Percentiles rank a stretch among this genome's conserved stretches.
Evolutionary conservation across 495 filamentous ascomycete genomes (phyloP).

Genomic region (Hypoxylon intermedium): DNA sequence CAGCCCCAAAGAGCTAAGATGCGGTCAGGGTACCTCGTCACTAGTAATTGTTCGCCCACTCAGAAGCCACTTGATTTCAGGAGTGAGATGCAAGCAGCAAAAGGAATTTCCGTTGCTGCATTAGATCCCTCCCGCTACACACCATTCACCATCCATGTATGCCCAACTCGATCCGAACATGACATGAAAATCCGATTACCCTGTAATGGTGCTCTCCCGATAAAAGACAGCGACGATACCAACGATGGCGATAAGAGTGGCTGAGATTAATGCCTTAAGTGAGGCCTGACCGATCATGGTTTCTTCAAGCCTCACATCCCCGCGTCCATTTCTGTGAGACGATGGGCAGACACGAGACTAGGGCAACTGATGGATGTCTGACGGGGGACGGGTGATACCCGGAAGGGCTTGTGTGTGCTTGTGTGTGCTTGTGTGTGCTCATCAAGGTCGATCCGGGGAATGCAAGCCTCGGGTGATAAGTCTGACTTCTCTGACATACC

Average conservation of each 20-base stretch:
- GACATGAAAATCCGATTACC: constrained; percentile 31
- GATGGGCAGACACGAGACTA: constrained; percentile 16
- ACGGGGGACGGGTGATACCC: constrained; percentile 9
- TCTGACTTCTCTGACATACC: constrained; percentile 37
- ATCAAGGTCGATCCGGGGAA: constrained; percentile 35
- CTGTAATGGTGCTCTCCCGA: constrained; percentile 5
- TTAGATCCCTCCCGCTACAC: constrained; percentile 28
- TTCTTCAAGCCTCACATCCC: background rate
- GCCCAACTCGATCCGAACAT: constrained; percentile 9
- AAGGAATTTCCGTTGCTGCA: constrained; percentile 31
- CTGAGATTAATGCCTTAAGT: constrained; percentile 18
- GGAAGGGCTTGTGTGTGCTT: constrained; percentile 15
- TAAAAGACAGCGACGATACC: constrained; percentile 3
- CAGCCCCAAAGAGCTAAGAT: constrained; percentile 16
- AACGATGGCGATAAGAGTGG: constrained; percentile 8
- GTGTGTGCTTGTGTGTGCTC: constrained; percentile 20
- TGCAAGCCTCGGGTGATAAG: constrained; percentile 27
- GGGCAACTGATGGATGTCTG: constrained; percentile 1
- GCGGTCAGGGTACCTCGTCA: constrained; percentile 36
- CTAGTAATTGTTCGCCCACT: constrained; percentile 18
- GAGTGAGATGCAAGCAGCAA: constrained; percentile 24
- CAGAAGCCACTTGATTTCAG: constrained; percentile 5
- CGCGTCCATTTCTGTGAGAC: constrained; percentile 5
- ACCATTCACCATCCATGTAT: constrained; percentile 14
- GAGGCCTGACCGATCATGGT: constrained; percentile 22